Percentiles rank a stretch among this genome's conserved stretches.
These are phyloP conservation scores for Mucor racemosus DNA, from an alignment of 371 early-diverging fungal genomes.

Conservation along the genomic window DNA sequence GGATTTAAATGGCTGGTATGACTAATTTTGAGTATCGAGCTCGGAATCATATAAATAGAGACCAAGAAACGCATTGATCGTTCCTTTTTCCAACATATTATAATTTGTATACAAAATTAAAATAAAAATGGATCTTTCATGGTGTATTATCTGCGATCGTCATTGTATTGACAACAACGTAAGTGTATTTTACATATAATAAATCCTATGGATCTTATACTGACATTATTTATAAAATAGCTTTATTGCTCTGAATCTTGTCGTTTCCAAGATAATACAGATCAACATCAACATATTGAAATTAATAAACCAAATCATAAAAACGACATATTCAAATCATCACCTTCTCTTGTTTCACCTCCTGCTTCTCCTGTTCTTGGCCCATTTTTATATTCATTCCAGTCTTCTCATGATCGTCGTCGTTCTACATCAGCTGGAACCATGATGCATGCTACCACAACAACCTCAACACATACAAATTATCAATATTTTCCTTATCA, in stretches of 20 bases:
- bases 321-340: constrained; percentile 9
- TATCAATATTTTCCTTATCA: constrained; percentile 22
- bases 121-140: constrained; percentile 38
- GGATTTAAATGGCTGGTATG: constrained; percentile 6
- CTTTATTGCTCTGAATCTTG: constrained; percentile 31
- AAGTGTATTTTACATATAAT: neutral
- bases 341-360: constrained; percentile 22
- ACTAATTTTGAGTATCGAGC: constrained; percentile 22
- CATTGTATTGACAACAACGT: constrained; percentile 30
- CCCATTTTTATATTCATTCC: constrained; percentile 26
- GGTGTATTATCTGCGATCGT: constrained; percentile 45
- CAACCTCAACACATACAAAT: constrained; percentile 4
- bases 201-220: neutral
- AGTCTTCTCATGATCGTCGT: constrained; percentile 18
- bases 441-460: constrained; percentile 11
- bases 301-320: neutral
- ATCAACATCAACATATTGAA: neutral
- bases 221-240: neutral
- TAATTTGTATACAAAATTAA: neutral
- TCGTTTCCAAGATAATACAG: constrained; percentile 22
- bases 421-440: constrained; percentile 15
- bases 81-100: neutral
- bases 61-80: neutral
- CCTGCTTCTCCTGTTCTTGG: constrained; percentile 23
- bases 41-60: constrained; percentile 10